Conservation (phyloP, 169 alveolate species). For the Plasmodium gallinaceum region DNA sequence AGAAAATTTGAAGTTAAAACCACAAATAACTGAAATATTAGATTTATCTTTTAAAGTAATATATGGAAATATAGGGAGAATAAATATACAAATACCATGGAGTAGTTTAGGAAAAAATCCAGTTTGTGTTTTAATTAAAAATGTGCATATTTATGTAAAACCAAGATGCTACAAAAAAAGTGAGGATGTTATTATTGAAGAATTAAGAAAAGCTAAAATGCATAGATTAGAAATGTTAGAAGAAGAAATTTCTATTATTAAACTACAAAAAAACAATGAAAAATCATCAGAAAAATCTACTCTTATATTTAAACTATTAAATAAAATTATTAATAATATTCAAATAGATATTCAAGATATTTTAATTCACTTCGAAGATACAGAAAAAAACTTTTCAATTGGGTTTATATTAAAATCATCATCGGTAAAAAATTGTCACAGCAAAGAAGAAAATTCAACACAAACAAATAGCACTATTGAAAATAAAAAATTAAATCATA, state of each 20-base stretch:
- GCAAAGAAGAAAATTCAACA: conserved; percentile 25
- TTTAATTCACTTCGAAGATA: conserved; percentile 86
- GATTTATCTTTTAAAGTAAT: conserved; percentile 76
- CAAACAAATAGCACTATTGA: conserved; percentile 40
- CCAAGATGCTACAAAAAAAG: conserved; percentile 81
- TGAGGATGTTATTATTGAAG: conserved; percentile 83
- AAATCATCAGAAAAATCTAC: conserved; percentile 81
- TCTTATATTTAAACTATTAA: conserved; percentile 85
- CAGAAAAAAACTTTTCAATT: conserved; percentile 79
- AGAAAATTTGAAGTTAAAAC: conserved; percentile 86
- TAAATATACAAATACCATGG: conserved; percentile 89
- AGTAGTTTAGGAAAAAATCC: conserved; percentile 87
- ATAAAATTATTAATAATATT: conserved; percentile 86
- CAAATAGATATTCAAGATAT: conserved; percentile 88
- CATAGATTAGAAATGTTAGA: conserved; percentile 78
- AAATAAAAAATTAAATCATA: conserved; percentile 62
- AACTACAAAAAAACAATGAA: conserved; percentile 72
- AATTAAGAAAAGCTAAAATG: conserved; percentile 82
- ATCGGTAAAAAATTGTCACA: conserved; percentile 77
- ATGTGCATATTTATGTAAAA: conserved; percentile 85
- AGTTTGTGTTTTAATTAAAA: conserved; percentile 84
- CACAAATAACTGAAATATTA: conserved; percentile 85
- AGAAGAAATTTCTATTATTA: conserved; percentile 78
- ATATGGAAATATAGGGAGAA: conserved; percentile 87
- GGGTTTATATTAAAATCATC: conserved; percentile 84